Evolutionary conservation across 441 rosid genomes (phyloP).

Genomic region (Gossypium lobatum): DNA sequence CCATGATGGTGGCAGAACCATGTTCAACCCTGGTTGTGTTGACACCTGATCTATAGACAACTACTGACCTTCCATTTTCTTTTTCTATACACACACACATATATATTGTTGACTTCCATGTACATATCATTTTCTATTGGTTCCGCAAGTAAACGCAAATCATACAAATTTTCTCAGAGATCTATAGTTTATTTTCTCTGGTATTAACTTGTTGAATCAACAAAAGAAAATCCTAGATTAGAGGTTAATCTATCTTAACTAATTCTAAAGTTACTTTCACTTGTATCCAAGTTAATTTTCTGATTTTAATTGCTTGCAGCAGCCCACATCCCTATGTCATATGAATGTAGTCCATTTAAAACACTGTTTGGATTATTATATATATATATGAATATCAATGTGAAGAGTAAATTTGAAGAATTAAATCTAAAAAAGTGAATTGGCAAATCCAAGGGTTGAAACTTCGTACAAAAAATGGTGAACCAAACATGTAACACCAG

Average conservation of each 20-base stretch:
- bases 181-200: not conserved
- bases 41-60: conserved; percentile 22
- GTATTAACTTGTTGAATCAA: not conserved
- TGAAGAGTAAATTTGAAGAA: not conserved
- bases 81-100: not conserved
- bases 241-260: not conserved
- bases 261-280: not conserved
- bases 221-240: not conserved
- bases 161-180: conserved; percentile 3
- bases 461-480: conserved; percentile 4
- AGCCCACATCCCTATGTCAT: not conserved
- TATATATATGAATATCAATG: not conserved
- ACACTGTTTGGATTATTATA: not conserved
- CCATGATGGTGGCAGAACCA: conserved; percentile 7
- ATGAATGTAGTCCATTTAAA: conserved; percentile 6
- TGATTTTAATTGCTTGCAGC: not conserved
- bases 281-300: not conserved
- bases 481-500: conserved; percentile 12
- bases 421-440: conserved; percentile 3
- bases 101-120: not conserved
- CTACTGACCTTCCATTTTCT: not conserved
- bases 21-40: conserved; percentile 15
- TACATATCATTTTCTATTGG: not conserved
- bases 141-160: not conserved
- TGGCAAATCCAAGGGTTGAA: conserved; percentile 11